Evolutionary conservation across 2,329 filamentous ascomycete species (phyloP).

Genomic region (Thermoascus crustaceus): DNA sequence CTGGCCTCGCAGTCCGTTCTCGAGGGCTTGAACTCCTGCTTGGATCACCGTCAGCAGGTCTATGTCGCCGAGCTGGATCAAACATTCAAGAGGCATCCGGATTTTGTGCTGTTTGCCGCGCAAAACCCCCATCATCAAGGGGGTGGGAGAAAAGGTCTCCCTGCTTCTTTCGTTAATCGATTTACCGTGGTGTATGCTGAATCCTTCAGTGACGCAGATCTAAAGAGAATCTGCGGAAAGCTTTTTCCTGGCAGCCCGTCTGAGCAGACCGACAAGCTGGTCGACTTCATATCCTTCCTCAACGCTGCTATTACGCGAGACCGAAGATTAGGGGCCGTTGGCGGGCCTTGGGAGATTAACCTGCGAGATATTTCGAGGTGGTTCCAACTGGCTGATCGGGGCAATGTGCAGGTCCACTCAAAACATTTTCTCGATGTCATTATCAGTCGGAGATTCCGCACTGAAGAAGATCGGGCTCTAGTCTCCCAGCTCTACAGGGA

Average conservation of each 20-base stretch:
- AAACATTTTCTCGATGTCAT: conserved; percentile 74
- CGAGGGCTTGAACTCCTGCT: conserved; percentile 90
- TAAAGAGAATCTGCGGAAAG: conserved; percentile 71
- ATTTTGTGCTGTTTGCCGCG: conserved; percentile 92
- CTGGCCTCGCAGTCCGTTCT: conserved; percentile 92
- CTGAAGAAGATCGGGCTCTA: conserved; percentile 55
- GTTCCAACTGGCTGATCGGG: conserved; percentile 62
- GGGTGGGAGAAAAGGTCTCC: conserved; percentile 86
- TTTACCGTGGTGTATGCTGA: conserved; percentile 98
- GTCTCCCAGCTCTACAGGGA: conserved; percentile 59
- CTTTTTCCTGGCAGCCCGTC: conserved; percentile 60
- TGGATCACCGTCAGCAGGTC: conserved; percentile 92
- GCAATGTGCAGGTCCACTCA: conserved; percentile 53
- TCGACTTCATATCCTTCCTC: conserved; percentile 71
- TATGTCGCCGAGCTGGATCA: conserved; percentile 94
- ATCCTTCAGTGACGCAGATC: conserved; percentile 70
- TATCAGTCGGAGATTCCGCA: conserved; percentile 81
- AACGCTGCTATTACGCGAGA: conserved; percentile 60
- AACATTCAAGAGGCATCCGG: conserved; percentile 78
- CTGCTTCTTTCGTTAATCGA: conserved; percentile 92
- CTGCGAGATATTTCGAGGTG: conserved; percentile 83
- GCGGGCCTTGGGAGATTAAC: conserved; percentile 92
- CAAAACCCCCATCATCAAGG: conserved; percentile 98
- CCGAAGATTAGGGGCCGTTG: conserved; percentile 46
- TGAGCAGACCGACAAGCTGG: conserved; percentile 57